Conservation (phyloP, 805 yeast species). For the Kazachstania psychrophila region DNA sequence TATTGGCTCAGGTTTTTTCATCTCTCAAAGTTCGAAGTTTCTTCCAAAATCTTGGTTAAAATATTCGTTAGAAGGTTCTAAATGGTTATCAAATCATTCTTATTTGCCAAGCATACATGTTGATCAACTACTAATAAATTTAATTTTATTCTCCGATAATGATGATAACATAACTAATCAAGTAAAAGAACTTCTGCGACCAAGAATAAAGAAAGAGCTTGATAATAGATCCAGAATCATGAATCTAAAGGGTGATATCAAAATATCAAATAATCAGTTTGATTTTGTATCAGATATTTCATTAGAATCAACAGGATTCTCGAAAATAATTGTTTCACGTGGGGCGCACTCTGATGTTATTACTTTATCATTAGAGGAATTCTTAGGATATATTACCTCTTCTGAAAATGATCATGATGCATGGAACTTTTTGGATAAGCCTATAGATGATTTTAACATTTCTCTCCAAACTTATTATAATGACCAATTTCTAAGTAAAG, state of each 20-base stretch:
- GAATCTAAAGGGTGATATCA: conserved; percentile 22
- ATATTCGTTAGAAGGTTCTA: conserved; percentile 39
- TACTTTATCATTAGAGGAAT: conserved; percentile 29
- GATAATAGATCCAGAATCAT: conserved; percentile 34
- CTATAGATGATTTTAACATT: conserved; percentile 15
- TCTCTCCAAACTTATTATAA: conserved; percentile 41
- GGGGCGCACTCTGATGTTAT: conserved; percentile 23
- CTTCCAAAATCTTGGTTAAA: conserved; percentile 51
- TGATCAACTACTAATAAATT: conserved; percentile 38
- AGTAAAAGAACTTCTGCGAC: conserved; percentile 28
- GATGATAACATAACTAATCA: conserved; percentile 29
- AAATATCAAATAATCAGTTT: conserved; percentile 29
- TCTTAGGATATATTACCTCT: conserved; percentile 13
- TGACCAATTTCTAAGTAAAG: conserved; percentile 36
- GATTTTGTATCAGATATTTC: conserved; percentile 48
- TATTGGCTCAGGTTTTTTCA: conserved; percentile 46
- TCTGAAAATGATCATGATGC: conserved; percentile 2
- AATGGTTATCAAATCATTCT: conserved; percentile 42
- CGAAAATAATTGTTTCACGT: conserved; percentile 37
- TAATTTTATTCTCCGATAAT: conserved; percentile 36
- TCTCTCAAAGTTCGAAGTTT: conserved; percentile 49
- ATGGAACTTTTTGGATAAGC: background rate
- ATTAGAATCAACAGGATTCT: conserved; percentile 43
- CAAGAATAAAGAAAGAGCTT: conserved; percentile 32
- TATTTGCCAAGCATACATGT: conserved; percentile 46